Evolutionary conservation across 2,329 filamentous ascomycete genomes (phyloP), one percentile per base, ranked within the genome.

Genomic region (Fusarium chlamydosporum): DNA sequence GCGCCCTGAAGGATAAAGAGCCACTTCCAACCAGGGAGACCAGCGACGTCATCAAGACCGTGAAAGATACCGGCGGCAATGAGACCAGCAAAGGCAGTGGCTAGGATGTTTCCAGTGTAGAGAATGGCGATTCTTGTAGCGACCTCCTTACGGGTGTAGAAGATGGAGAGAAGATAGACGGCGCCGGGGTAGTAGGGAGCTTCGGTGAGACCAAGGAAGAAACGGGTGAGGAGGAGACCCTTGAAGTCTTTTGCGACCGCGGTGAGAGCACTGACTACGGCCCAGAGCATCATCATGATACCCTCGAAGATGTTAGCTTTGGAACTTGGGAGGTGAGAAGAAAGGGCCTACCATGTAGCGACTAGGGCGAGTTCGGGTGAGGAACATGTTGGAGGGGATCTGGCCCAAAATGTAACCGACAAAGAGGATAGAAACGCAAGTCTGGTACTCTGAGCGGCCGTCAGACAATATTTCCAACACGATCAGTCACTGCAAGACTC

Each of bases 1-100:
- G 82, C 80, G 15, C 89, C 89, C 75, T 92, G 89, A 8, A 91
- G 86, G 48, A 92, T 89, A 75, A 91, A 92, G 0, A 91, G 81
- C 74, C 77, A 79, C 46, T 74, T 75, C 77, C 77, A 78, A 3
- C 76, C 76, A 4, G 67, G 59, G 3, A 79, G 37, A 1, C 74
- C 71, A 13, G 56, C 67, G 5, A 71, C 59, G 2, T 73, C 74
- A 11, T 76, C 75, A 33, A 78, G 68, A 1, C 72, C 72, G 18
- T 71, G 74, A 53, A 83, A 83, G 18, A 82, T 79, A 7, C 78
- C 82, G 1, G 82, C 79, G 0, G 81, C 82, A 38, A 85, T 81
- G 11, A 84, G 77, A 13, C 82, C 82, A 0, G 79, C 78, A 48
- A 83, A 83, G 5, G 79, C 78, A 4, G 74, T 78, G 0, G 77